Evolutionary conservation across 2,329 filamentous ascomycete species (phyloP).

Genomic region (Paraconiothyrium sp.): DNA sequence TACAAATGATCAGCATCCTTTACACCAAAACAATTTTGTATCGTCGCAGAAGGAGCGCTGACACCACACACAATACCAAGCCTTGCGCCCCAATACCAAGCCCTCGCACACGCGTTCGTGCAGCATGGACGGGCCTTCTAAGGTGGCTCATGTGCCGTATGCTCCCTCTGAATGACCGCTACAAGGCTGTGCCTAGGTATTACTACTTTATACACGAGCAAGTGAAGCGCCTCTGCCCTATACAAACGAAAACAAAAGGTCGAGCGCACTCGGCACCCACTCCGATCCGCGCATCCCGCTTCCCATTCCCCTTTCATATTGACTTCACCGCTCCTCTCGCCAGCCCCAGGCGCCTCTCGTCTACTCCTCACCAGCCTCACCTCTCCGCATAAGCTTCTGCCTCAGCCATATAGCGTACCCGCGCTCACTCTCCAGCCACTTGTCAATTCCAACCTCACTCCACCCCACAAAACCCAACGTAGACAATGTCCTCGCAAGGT

Average conservation of each 20-base stretch:
- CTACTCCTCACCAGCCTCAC: conserved; percentile 11
- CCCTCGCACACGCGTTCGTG: conserved; percentile 28
- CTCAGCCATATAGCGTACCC: not conserved
- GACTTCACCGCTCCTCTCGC: not conserved
- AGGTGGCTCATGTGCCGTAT: conserved; percentile 21
- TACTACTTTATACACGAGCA: not conserved
- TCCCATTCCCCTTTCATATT: not conserved
- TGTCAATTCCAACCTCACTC: conserved; percentile 23
- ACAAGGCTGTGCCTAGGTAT: conserved; percentile 1
- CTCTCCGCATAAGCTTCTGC: not conserved
- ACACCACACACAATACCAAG: conserved; percentile 10
- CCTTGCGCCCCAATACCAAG: conserved; percentile 34
- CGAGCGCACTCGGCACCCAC: conserved; percentile 7
- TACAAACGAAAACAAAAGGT: not conserved
- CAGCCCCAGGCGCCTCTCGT: conserved; percentile 8
- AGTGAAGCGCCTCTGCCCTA: not conserved
- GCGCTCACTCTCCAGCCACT: conserved; percentile 8
- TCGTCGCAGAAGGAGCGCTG: not conserved
- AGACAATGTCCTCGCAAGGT: conserved; percentile 23
- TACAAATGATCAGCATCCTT: not conserved
- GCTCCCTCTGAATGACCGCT: not conserved
- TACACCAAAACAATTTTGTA: not conserved
- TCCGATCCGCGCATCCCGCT: conserved; percentile 11
- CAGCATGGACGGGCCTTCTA: conserved; percentile 20
- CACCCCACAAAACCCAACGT: conserved; percentile 30